These are phyloP conservation scores for Flaveria sonorensis DNA, from an alignment of 129 eudicot genomes.

Conservation along the genomic window DNA sequence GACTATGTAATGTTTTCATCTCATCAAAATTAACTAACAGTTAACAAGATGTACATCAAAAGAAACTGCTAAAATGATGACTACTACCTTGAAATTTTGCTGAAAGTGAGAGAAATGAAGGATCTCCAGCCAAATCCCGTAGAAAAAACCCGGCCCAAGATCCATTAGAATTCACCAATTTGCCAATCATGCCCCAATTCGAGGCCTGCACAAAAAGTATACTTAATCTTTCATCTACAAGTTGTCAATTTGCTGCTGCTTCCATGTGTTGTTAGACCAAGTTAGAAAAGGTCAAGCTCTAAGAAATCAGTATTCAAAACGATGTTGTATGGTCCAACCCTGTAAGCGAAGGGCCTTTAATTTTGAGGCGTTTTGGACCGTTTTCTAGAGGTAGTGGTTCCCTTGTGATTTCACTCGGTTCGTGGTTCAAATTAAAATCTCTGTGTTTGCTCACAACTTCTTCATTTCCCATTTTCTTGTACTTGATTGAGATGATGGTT, in stretches of 20 bases:
- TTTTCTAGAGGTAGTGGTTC: constrained; percentile 45
- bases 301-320: constrained; percentile 36
- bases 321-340: constrained; percentile 43
- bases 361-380: constrained; percentile 74
- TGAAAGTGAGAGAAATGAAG: constrained; percentile 42
- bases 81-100: constrained; percentile 42
- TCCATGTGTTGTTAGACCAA: constrained; percentile 57
- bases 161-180: constrained; percentile 43
- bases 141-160: constrained; percentile 50
- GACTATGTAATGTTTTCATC: constrained; percentile 21
- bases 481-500: constrained; percentile 45
- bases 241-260: constrained; percentile 59
- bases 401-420: constrained; percentile 22
- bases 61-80: constrained; percentile 35
- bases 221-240: constrained; percentile 46
- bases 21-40: constrained; percentile 48
- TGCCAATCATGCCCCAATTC: constrained; percentile 54
- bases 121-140: constrained; percentile 57
- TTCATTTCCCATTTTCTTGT: constrained; percentile 44
- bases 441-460: constrained; percentile 40
- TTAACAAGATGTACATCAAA: constrained; percentile 56
- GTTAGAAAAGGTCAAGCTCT: constrained; percentile 62
- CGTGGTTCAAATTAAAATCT: constrained; percentile 23
- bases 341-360: constrained; percentile 75
- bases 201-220: constrained; percentile 79